Evolutionary conservation across 176 grass and related monocot species (phyloP), one percentile per base, ranked within the genome.

Genomic region (Aegilops longissima): DNA sequence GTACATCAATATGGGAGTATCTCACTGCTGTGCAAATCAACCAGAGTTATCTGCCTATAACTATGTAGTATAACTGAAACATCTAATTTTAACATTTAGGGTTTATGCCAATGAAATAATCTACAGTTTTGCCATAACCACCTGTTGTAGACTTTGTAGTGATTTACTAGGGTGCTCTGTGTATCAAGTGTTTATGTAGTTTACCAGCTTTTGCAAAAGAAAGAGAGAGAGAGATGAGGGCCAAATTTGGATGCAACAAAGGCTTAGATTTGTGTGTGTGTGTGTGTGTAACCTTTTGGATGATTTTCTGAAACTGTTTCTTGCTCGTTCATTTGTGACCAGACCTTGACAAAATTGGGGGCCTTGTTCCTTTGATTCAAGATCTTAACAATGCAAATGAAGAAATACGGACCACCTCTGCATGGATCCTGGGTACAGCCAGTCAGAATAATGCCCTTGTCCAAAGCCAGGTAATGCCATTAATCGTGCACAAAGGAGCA

Each of bases 261-360:
- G 34, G 16, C 17, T 59, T 77, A 24, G 40, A 73, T 44, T 84
- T 23, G 25, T 74, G 58, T 38, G 36, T 38, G 36, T 79, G 58
- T 74, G 58, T 38, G 36, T 38, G 36, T 79, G 58, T 23, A 20
- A 21, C 2, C 24, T 73, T 78, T 78, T 40, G 3, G 17, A 66
- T 12, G 5, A 59, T 83, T 79, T 83, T 74, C 31, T 90, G 36
- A 84, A 61, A 80, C 21, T 52, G 5, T 68, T 13, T 65, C 3
- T 44, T 65, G 9, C 74, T 88, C 36, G 21, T 90, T 21, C 56
- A 27, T 59, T 16, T 76, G 69, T 81, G 52, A 36, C 77, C 88
- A 98, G 97, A 98, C 72, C 92, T 93, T 80, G 90, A 96, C 88
- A 98, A 98, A 83, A 86, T 94, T 72, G 94, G 94, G 30, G 92